Base-by-base conservation (phyloP, 2,329 filamentous ascomycete species). In the Beauveria sp. region DNA sequence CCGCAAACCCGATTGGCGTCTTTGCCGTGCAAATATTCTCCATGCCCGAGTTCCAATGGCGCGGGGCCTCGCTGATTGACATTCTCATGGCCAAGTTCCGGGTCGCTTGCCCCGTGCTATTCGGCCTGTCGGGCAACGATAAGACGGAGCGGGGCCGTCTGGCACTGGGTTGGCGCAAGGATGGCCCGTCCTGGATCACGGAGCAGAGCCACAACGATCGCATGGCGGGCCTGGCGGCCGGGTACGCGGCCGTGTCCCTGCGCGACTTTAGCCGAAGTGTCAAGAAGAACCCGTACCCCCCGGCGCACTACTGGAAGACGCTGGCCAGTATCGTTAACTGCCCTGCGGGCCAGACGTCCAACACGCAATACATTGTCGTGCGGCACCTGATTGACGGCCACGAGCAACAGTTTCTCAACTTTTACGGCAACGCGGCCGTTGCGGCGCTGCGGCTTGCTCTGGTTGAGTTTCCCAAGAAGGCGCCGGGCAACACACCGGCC, bases 1-100 rank as follows among this genome's bases (percentile, higher is more conserved):
- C 84, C 6, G 91, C 90, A 10, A 89, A 95, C 66, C 88, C 90
- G 0, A 82, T 96, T 50, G 91, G 91, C n/a, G 84, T 93, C 26
- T 79, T 93, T 26, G 81, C 87, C 1, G 88, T 88, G 7, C 85
- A 87, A 65, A 81, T 96, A 34, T 93, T 96, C 71, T 88, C 89
- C 1, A 80, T 83, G 58, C 79, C 84, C 20, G 80, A 84, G 18
- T 89, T 90, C 69, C 78, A 82, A 59, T 89, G 86, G 80, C 82
- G 86, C 56, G 87, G 85, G 9, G 75, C 82, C 53, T 82, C 87
- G 1, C 79, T 96, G 62, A 87, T 91, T 58, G 90, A 96, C 70
- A 90, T 98, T 63, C 79, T 98, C 34, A 87, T 96, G 68, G 79
- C 93, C 60, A 97, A 98, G 73, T 89, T 90, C 69, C 86, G 92